Conservation (phyloP, 345 rosid species). For the Brassica carinata region DNA sequence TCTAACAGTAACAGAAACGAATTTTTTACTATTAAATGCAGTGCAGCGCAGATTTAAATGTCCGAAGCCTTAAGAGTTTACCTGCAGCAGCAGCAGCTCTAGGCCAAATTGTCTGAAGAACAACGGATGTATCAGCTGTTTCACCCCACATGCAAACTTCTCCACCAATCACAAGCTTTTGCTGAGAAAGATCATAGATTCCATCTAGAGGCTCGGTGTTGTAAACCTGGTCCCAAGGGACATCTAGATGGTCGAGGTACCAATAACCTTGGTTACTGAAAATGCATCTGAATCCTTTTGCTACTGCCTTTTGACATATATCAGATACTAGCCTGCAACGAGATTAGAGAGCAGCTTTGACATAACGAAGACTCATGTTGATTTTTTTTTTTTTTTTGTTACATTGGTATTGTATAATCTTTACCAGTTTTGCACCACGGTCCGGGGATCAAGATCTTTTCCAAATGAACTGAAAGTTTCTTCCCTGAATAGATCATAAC, state of each 20-base stretch:
- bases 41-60: too few species aligned
- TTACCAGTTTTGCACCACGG: conserved; percentile 89
- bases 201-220: conserved; percentile 84
- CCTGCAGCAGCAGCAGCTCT: conserved; percentile 95
- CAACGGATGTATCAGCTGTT: conserved; percentile 76
- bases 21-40: too few species aligned
- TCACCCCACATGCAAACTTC: conserved; percentile 99
- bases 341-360: conserved; percentile 4
- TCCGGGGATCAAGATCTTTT: conserved; percentile 67
- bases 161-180: conserved; percentile 86
- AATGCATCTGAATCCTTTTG: conserved; percentile 89
- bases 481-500: conserved; percentile 57
- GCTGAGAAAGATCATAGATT: conserved; percentile 54
- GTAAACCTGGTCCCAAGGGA: conserved; percentile 74
- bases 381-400: not conserved
- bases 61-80: conserved; percentile 12
- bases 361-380: not conserved
- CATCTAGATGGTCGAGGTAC: conserved; percentile 93
- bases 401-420: conserved; percentile 29
- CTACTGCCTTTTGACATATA: conserved; percentile 81
- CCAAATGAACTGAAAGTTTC: conserved; percentile 79
- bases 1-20: too few species aligned
- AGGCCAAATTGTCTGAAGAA: conserved; percentile 94
- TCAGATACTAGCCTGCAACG: conserved; percentile 73
- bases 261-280: conserved; percentile 86